Percentiles rank a stretch among this genome's conserved stretches.
Evolutionary conservation across 2,329 filamentous ascomycete species (phyloP).

Genomic region (Alternaria panax): DNA sequence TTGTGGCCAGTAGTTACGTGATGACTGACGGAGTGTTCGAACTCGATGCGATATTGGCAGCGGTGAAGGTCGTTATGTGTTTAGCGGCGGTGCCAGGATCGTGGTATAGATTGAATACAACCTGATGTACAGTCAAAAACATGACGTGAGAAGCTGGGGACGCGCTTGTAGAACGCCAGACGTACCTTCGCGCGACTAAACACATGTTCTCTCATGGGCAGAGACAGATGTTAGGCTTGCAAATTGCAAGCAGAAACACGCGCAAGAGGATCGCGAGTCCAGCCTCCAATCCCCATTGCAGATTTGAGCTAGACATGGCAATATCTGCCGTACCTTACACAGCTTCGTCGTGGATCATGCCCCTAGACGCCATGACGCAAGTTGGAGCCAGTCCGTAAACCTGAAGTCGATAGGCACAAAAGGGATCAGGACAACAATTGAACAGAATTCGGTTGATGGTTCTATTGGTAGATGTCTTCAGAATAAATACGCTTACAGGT

Average conservation of each 20-base stretch:
- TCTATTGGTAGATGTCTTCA: neutral
- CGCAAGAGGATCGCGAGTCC: neutral
- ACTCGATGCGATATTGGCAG: neutral
- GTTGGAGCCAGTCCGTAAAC: neutral
- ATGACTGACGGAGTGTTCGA: neutral
- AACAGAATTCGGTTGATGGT: neutral
- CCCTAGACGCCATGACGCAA: neutral
- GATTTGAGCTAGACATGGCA: neutral
- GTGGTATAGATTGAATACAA: neutral
- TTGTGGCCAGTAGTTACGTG: neutral
- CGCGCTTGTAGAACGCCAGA: neutral
- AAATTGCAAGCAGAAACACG: neutral
- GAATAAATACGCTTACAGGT: neutral
- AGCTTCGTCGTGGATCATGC: neutral
- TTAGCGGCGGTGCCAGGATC: neutral
- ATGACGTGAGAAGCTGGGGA: neutral
- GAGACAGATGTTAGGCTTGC: neutral
- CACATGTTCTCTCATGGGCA: neutral
- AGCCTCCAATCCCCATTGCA: neutral
- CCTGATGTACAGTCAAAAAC: neutral
- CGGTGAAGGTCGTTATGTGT: neutral
- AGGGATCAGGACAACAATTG: neutral
- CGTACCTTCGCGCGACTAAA: neutral
- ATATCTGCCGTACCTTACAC: neutral
- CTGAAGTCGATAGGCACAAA: neutral